Base-by-base conservation (phyloP, 331 rosid species). In the Ulmus americana region DNA sequence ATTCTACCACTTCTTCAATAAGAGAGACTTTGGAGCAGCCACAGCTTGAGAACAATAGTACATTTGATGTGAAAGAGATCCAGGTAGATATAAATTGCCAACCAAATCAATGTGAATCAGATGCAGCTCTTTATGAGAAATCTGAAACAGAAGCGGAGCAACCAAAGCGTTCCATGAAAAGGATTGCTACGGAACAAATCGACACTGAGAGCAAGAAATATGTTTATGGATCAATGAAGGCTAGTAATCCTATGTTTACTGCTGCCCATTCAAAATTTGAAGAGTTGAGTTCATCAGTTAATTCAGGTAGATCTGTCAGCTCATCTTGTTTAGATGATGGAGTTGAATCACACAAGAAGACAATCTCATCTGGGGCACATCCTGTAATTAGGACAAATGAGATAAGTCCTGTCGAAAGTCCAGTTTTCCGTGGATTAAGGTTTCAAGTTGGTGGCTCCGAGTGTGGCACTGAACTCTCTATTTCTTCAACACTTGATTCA, bases 401-500 rank as follows among this genome's bases (percentile, higher is more conserved):
- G 65, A 50, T 61, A 6, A n/a, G 42, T 38, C 20, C 55, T 13
- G 61, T 72, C 48, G 95, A 86, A 57, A 87, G 79, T 71, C 65
- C 76, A 61, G 67, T 65, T 68, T 56, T 60, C 47, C 70, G 38
- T 82, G 80, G 64, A 80, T 82, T 84, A 8, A 81, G 73, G 63
- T 49, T 56, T 65, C 80, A 70, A 35, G 54, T 81, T 47, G 89
- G 83, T 68, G 95, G 87, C 64, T 85, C 98, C 48, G 96, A 89
- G 62, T 85, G 89, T 82, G 91, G 90, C 50, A 89, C 95, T 2
- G 97, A 89, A 59, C 92, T 89, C 28, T 90, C 95, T 22, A 74
- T 94, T 56, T 73, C 97, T 63, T 94, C 99, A 22, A 87, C 95
- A 22, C 90, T 89, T 49, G 97, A 94, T 81, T 94, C 95, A 5